These are phyloP conservation scores for Stagonosporopsis cucurbitacearum DNA, from an alignment of 2,329 filamentous ascomycete species.

Conservation along the genomic window DNA sequence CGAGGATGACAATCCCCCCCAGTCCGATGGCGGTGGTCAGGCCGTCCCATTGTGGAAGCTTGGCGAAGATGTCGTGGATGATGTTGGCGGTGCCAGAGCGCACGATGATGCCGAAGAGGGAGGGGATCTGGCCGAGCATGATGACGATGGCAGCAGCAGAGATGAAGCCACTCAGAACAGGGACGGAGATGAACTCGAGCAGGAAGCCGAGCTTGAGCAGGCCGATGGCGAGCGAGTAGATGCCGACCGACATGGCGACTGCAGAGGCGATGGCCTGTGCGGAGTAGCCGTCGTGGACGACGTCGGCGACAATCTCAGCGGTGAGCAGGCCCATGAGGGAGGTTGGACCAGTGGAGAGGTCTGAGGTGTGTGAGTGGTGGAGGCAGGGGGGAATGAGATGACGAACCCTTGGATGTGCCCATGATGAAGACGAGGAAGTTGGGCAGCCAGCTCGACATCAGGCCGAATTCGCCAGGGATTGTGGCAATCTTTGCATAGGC, in stretches of 20 bases:
- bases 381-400: fast-evolving
- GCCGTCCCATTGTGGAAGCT: constrained; percentile 64
- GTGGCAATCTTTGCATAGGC: constrained; percentile 93
- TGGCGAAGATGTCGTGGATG: constrained; percentile 64
- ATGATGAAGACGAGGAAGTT: constrained; percentile 97
- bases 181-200: constrained; percentile 70
- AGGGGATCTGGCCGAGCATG: constrained; percentile 68
- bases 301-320: constrained; percentile 63
- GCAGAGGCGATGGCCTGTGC: constrained; percentile 65
- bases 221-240: constrained; percentile 65
- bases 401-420: constrained; percentile 63
- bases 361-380: constrained; percentile 51
- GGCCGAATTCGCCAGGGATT: constrained; percentile 85
- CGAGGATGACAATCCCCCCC: constrained; percentile 62
- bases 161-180: constrained; percentile 70
- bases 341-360: constrained; percentile 71
- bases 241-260: constrained; percentile 68
- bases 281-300: constrained; percentile 58
- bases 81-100: constrained; percentile 62
- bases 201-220: constrained; percentile 69
- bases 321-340: constrained; percentile 70
- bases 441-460: constrained; percentile 93
- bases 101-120: constrained; percentile 63
- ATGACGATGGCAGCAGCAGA: constrained; percentile 71
- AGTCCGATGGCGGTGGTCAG: constrained; percentile 67